Base-by-base conservation (phyloP, 306 rosid genomes). In the Gynostemma pentaphyllum region DNA sequence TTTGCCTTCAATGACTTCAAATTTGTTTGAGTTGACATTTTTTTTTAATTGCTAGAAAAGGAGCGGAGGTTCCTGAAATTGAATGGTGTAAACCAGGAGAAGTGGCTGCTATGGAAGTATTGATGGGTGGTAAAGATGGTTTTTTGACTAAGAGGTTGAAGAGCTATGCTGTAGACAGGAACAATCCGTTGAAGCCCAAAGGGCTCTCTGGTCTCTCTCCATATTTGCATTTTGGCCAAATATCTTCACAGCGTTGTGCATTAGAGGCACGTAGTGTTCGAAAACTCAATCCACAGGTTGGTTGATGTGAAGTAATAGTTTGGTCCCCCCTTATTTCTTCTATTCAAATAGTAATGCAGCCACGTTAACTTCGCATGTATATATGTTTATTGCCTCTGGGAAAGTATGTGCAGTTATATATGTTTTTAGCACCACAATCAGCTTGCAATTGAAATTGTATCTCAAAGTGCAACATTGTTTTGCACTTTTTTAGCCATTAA, bases 81-180 rank as follows among this genome's bases (percentile, higher is more conserved):
- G 64, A 73, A n/a, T 91, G 98, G 96, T 91, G 90, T 49, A 83
- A 72, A 68, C 87, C 98, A 1, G 96, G 98, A 56, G 96, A 92
- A 72, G 73, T 27, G 73, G 90, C 90, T 1, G 98, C 88, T 14
- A 66, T 80, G 90, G 92, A 92, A 60, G 85, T 84, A 34, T 73
- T 92, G 80, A 83, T 79, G 90, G 98, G 98, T 26, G 79, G 72
- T 71, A 56, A 77, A 68, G 78, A 65, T 74, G 98, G 98, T 69
- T 92, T 92, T 75, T 82, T 92, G 79, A 92, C 92, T 3, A 92
- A 88, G 68, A 79, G 96, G 81, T 67, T 86, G 81, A 83, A 73
- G 75, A 75, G 54, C 66, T 88, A 91, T 73, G 71, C 91, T 0
- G 28, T 41, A 0, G 96, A 88, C 66, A 76, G 96, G 57, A 86